Evolutionary conservation across 2,329 filamentous ascomycete species (phyloP), one percentile per base, ranked within the genome.

Genomic region (Lasiodiplodia sp.): DNA sequence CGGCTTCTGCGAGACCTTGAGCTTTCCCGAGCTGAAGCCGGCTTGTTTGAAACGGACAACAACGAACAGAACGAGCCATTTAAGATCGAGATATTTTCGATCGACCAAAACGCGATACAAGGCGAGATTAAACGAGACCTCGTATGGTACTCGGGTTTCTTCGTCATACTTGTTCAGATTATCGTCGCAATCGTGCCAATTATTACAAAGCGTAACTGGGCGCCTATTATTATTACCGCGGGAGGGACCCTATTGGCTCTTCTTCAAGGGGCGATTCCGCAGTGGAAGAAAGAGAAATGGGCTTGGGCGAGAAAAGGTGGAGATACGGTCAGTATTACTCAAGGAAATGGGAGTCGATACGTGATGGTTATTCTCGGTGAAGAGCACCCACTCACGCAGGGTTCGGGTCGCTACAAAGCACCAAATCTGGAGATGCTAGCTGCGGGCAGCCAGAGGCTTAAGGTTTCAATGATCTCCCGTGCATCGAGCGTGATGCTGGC

Each of bases 1-100:
- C 75, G 83, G 0, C 74, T 85, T 0, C 69, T 84, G 7, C 74
- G 82, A 31, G 82, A 84, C 70, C 80, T 78, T 40, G 78, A 82
- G 12, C 68, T 60, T 40, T 80, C 76, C 76, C 73, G 71, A 21
- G 16, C 14, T 6, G 18, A 62, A 2, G 37, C n/a, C 14, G 38
- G 18, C 7, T 40, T 12, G 0, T 11, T 10, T 14, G 28, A 21
- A 7, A n/a, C 31, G 16, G 31, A 56, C 28, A n/a, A 21, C 14
- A 10, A 7, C 28, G 53, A 8, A 10, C 51, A 11, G 11, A n/a
- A 56, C 53, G 28, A 56, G n/a, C 14, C 28, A 2, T 37, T 56
- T 3, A 28, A 21, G 10, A 21, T 56, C 12, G 12, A 14, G 16
- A 14, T 56, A 3, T 56, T 56, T n/a, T 16, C 7, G 7, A n/a